Evolutionary conservation across 2,329 filamentous ascomycete genomes (phyloP).

Genomic region (Basipetospora chlamydospora): DNA sequence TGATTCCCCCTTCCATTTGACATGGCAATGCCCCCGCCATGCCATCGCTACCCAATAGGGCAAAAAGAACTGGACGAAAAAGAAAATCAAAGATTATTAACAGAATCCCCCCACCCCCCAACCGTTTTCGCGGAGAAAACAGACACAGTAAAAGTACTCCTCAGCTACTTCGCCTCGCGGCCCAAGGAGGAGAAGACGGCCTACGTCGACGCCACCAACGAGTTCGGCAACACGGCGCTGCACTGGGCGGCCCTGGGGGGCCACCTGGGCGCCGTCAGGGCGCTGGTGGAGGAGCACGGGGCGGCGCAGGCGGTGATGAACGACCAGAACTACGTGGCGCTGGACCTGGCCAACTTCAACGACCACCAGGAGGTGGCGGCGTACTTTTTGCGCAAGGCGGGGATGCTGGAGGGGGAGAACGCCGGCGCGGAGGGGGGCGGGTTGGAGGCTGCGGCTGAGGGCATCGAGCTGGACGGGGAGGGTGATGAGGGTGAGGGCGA

Average conservation of each 20-base stretch:
- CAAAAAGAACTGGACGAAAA: no score
- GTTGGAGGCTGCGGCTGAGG: constrained; percentile 17
- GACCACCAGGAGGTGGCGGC: constrained; percentile 52
- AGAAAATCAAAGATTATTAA: no score
- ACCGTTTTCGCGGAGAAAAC: not conserved
- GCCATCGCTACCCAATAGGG: no score
- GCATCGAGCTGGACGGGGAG: constrained; percentile 24
- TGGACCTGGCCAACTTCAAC: constrained; percentile 59
- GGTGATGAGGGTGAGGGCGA: constrained; percentile 11
- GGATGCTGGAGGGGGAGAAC: constrained; percentile 26
- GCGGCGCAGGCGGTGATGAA: constrained; percentile 70
- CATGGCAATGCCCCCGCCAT: not conserved
- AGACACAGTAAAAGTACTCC: constrained; percentile 31
- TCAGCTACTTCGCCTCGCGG: constrained; percentile 26
- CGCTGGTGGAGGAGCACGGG: constrained; percentile 53
- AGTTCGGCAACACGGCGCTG: constrained; percentile 75
- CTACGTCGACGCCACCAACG: constrained; percentile 57
- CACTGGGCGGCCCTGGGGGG: constrained; percentile 92
- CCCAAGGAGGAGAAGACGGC: constrained; percentile 25
- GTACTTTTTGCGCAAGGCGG: constrained; percentile 36
- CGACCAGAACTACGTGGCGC: constrained; percentile 65
- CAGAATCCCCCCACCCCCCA: not conserved
- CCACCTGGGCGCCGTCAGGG: constrained; percentile 66
- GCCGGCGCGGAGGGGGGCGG: constrained; percentile 12
- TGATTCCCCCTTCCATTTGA: not conserved